phyloP scores from a whole-genome alignment of 371 early-diverging fungal species.

The Mortierella sp. region DNA sequence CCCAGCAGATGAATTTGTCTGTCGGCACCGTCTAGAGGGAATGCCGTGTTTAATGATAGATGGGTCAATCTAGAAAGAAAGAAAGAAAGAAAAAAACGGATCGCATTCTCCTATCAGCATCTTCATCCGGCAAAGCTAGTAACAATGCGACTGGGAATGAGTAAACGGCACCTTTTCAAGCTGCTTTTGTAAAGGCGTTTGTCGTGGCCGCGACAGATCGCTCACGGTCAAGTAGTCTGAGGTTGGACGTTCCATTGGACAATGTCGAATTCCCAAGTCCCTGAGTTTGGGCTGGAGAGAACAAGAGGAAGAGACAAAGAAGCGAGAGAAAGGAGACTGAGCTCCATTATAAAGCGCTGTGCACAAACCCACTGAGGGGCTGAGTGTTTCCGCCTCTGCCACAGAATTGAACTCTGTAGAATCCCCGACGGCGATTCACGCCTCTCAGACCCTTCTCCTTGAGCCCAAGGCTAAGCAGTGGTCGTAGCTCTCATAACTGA shows the following conservation, averaged over 20 bases:
- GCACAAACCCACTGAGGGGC: too few relatives aligned
- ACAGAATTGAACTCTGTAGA: too few relatives aligned
- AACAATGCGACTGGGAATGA: background rate
- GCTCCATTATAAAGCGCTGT: too few relatives aligned
- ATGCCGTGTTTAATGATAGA: conserved; percentile 35
- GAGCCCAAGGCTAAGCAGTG: too few relatives aligned
- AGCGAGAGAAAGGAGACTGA: background rate
- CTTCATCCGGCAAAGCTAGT: background rate
- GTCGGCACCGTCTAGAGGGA: conserved; percentile 18
- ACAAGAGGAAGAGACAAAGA: background rate
- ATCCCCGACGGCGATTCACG: too few relatives aligned
- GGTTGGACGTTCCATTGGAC: conserved; percentile 29
- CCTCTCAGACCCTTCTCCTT: too few relatives aligned
- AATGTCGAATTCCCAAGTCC: background rate
- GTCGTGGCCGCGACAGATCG: conserved; percentile 36
- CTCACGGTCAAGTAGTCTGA: conserved; percentile 38
- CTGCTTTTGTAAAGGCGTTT: conserved; percentile 28
- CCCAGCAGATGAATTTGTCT: conserved; percentile 16
- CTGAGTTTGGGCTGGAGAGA: background rate
- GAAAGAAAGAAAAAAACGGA: background rate
- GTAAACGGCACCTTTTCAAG: conserved; percentile 26
- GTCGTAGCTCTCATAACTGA: too few relatives aligned
- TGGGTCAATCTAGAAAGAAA: conserved; percentile 32
- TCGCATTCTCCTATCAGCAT: background rate
- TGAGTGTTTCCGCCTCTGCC: too few relatives aligned